Base-by-base conservation (phyloP, 371 early-diverging fungal genomes). In the Massospora cicadina region DNA sequence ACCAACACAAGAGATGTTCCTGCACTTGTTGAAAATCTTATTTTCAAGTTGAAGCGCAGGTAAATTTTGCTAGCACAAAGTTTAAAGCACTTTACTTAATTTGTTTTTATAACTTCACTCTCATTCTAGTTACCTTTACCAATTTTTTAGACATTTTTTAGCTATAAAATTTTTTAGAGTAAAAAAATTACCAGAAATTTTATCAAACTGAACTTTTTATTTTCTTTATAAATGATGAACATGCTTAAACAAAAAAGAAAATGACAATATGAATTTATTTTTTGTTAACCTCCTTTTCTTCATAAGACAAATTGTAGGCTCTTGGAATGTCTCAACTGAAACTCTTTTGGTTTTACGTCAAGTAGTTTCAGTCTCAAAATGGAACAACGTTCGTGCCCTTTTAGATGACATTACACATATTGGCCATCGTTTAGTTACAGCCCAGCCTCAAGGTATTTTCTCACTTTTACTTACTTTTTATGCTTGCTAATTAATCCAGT, bases 301-400 rank as follows among this genome's bases (percentile, higher is more conserved):
- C 61, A 32, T 25, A 71, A 85, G 91, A 28, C 90, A 87, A 73
- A 75, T 89, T 3, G 75, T 82, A 27, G 90, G 90, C 30, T 86
- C 89, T 17, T 83, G 78, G 56, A 75, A 76, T 29, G 85, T 86
- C 27, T 82, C 93, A 27, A 76, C 87, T 56, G 89, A 90, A 68
- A 93, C 93, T 0, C 83, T 87, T 26, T 77, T 77, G 55, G 75
- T 93, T 30, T 76, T 94, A 64, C 76, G 87, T 56, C 88, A 84
- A 55, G 85, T 89, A 1, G 81, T 94, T 26, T 82, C 88, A 1
- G 76, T 76, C 64, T 81, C 80, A 33, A 79, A 84, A 53, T 92
- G 92, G 88, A 77, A 75, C 26, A 80, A 82, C 66, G 81, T 77
- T 13, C 72, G 79, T 31, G 70, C 71, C 1, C 75, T 94, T 12